Evolutionary conservation across 352 stramenopile species (phyloP).

Genomic region (Plasmopara muralis): DNA sequence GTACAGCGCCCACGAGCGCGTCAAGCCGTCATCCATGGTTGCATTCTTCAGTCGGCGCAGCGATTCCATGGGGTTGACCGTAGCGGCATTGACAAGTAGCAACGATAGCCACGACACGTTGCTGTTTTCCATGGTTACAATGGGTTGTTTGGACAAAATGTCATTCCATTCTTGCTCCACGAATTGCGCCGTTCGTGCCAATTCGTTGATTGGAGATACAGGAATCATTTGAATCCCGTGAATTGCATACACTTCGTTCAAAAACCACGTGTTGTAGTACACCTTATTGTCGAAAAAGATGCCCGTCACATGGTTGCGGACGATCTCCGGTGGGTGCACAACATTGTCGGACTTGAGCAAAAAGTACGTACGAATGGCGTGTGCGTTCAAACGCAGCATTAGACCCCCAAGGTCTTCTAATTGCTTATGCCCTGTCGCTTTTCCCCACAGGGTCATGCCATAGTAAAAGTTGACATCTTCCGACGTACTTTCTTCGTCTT

Average conservation of each 20-base stretch:
- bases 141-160: slow-evolving; percentile 55
- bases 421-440: slow-evolving; percentile 41
- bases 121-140: slow-evolving; percentile 31
- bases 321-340: slow-evolving; percentile 54
- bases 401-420: slow-evolving; percentile 67
- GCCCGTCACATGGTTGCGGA: slow-evolving; percentile 64
- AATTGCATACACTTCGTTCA: slow-evolving; percentile 58
- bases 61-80: slow-evolving; percentile 41
- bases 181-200: slow-evolving; percentile 55
- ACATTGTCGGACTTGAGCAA: slow-evolving; percentile 50
- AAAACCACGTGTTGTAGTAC: slow-evolving; percentile 71
- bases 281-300: slow-evolving; percentile 77
- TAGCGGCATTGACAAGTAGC: slow-evolving; percentile 62
- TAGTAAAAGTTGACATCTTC: slow-evolving; percentile 82
- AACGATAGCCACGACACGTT: slow-evolving; percentile 61
- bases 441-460: slow-evolving; percentile 70
- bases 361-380: slow-evolving; percentile 62
- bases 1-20: slow-evolving; percentile 66
- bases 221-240: slow-evolving; percentile 81
- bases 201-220: slow-evolving; percentile 60
- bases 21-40: slow-evolving; percentile 58
- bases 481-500: slow-evolving; percentile 69
- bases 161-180: slow-evolving; percentile 70
- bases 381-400: slow-evolving; percentile 66
- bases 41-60: slow-evolving; percentile 41